These are phyloP conservation scores for Caloboletus firmus DNA, from an alignment of 1,284 basidiomycete species.

Conservation along the genomic window DNA sequence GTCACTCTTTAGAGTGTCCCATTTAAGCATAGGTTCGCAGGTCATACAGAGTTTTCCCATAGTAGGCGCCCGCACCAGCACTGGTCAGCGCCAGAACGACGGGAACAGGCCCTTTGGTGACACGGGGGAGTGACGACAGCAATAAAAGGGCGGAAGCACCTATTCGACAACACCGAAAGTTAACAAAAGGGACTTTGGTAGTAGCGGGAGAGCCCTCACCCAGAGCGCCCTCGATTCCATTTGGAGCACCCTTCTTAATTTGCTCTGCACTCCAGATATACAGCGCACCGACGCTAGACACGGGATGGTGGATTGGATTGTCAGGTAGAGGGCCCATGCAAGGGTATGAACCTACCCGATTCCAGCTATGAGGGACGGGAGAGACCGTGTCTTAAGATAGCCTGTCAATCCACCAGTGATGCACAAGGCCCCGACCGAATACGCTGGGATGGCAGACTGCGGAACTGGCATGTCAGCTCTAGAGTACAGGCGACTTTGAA, in stretches of 20 bases:
- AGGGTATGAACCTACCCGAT: constrained; percentile 51
- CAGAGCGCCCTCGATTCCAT: constrained; percentile 74
- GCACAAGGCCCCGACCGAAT: constrained; percentile 76
- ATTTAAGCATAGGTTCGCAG: constrained; percentile 37
- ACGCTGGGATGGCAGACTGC: constrained; percentile 81
- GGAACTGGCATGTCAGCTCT: constrained; percentile 31
- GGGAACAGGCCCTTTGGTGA: constrained; percentile 76
- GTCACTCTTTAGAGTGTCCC: neutral
- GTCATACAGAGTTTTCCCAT: constrained; percentile 62
- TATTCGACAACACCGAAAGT: constrained; percentile 26
- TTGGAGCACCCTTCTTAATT: constrained; percentile 69
- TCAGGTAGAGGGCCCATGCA: neutral
- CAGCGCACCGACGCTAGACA: constrained; percentile 65
- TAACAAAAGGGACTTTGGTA: neutral
- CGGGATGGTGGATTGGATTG: neutral
- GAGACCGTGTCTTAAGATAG: constrained; percentile 65
- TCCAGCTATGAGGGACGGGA: constrained; percentile 81
- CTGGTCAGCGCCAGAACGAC: constrained; percentile 64
- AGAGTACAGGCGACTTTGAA: neutral
- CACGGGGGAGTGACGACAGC: constrained; percentile 75
- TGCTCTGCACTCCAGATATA: constrained; percentile 75
- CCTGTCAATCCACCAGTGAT: constrained; percentile 75
- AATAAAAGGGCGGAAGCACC: constrained; percentile 78
- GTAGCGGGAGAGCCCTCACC: constrained; percentile 47
- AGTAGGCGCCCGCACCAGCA: constrained; percentile 64